phyloP scores from a whole-genome alignment of 495 filamentous ascomycete genomes.

The Ramalina intermedia region DNA sequence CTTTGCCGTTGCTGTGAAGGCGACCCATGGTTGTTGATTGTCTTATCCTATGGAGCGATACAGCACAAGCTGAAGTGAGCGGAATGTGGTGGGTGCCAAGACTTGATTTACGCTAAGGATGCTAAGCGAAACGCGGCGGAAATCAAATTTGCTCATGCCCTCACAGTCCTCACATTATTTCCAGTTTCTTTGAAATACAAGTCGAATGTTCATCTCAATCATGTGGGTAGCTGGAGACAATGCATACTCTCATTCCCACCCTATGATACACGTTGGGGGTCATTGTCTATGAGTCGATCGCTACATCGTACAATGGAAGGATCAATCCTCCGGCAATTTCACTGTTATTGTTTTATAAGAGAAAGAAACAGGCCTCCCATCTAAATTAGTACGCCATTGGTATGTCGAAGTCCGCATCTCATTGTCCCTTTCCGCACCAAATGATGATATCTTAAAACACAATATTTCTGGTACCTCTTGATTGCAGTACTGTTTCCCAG shows the following conservation, averaged over 20 bases:
- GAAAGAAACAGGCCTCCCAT: neutral
- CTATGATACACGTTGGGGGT: neutral
- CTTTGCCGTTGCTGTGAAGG: constrained; percentile 99
- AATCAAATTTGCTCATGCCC: too few relatives aligned
- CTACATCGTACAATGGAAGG: neutral
- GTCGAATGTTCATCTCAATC: neutral
- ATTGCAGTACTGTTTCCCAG: constrained; percentile 35
- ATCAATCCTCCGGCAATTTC: neutral
- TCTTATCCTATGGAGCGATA: constrained; percentile 9
- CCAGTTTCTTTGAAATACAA: neutral
- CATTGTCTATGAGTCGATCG: neutral
- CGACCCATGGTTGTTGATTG: constrained; percentile 68
- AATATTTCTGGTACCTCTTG: constrained; percentile 54
- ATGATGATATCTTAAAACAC: constrained; percentile 35
- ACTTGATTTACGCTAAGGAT: neutral
- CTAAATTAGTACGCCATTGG: neutral
- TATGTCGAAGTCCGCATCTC: neutral
- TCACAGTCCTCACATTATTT: too few relatives aligned
- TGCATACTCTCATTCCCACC: too few relatives aligned
- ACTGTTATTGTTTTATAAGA: constrained; percentile 2
- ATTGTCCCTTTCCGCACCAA: constrained; percentile 1
- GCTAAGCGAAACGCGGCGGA: constrained; percentile 1
- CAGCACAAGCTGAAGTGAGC: neutral
- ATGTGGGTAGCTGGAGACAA: too few relatives aligned
- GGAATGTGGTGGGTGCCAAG: constrained; percentile 11